Evolutionary conservation across 345 rosid genomes (phyloP), one percentile per base, ranked within the genome.

Genomic region (Eucalyptus regnans): DNA sequence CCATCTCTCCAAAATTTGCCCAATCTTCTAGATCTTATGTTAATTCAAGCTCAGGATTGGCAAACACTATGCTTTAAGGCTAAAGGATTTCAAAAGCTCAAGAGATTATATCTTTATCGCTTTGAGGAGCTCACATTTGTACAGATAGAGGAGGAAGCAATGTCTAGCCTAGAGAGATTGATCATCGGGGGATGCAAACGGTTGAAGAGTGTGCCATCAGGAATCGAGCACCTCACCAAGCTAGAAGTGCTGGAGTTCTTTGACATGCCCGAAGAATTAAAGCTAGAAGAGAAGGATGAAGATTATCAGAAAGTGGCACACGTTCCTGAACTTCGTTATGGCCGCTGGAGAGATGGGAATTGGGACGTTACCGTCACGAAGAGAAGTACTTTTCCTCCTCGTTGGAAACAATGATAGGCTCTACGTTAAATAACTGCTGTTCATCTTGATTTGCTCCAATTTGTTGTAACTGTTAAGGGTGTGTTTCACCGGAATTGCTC

Each of bases 21-120:
- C 27, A 93, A 90, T 85, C 91, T 93, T 31, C 88, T 90, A 15
- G 91, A 91, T 86, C 93, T 93, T 5, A 91, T 89, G 71, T 50
- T 93, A 29, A 88, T 88, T 18, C 89, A 91, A 54, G 92, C 52
- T 50, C 71, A 51, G 27, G 43, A 68, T 49, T 91, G 94, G 60
- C 71, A 88, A 12, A 60, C 89, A 9, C 62, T 92, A 56, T 22
- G 58, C 62, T 92, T 92, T 58, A 86, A 79, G 66, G 87, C 90
- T 18, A 91, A 89, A n/a, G 93, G 93, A 9, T 92, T 92, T 51
- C n/a, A 81, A 90, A 90, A 90, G 88, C 94, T 92, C 7, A 89
- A 88, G 93, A 91, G 46, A 43, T 43, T 43, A 43, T 1, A 7
- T 43, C 44, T 43, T 43, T 6, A 43, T 43, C 8, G 8, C 8